Evolutionary conservation across 2,329 filamentous ascomycete species (phyloP).

Genomic region (Phialophora tarda): DNA sequence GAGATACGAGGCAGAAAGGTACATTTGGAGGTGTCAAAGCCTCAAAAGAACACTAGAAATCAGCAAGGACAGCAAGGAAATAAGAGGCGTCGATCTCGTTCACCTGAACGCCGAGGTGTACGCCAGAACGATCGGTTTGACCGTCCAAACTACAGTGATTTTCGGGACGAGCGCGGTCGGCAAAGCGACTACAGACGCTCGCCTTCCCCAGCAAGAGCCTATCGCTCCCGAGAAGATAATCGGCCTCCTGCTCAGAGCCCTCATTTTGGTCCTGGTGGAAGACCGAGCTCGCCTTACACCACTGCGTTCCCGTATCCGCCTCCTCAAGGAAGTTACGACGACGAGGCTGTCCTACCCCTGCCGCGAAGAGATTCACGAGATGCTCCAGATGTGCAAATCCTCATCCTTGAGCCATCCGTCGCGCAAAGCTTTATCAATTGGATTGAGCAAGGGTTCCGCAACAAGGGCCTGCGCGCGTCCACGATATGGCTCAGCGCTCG

Average conservation of each 20-base stretch:
- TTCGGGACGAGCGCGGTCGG: constrained; percentile 56
- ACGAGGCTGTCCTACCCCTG: constrained; percentile 71
- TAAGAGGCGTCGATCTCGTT: constrained; percentile 51
- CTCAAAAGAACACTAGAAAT: constrained; percentile 73
- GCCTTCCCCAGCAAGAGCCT: constrained; percentile 61
- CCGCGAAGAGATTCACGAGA: constrained; percentile 74
- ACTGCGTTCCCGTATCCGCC: constrained; percentile 71
- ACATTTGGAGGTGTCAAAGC: constrained; percentile 91
- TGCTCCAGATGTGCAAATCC: constrained; percentile 87
- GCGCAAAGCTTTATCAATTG: constrained; percentile 76
- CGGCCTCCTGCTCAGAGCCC: constrained; percentile 50
- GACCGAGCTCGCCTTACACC: constrained; percentile 69
- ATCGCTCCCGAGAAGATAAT: constrained; percentile 70
- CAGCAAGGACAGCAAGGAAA: constrained; percentile 62
- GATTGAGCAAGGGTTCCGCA: constrained; percentile 77
- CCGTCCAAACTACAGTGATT: constrained; percentile 54
- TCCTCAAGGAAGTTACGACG: constrained; percentile 60
- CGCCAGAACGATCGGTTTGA: constrained; percentile 41
- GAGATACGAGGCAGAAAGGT: constrained; percentile 89
- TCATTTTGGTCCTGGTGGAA: constrained; percentile 54
- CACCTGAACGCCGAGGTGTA: constrained; percentile 43
- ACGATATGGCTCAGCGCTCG: constrained; percentile 79
- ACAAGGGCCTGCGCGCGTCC: constrained; percentile 74
- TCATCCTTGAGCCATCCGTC: constrained; percentile 66
- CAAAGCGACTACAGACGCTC: constrained; percentile 69